Base-by-base conservation (phyloP, 371 early-diverging fungal species). In the Mucor circinelloides region DNA sequence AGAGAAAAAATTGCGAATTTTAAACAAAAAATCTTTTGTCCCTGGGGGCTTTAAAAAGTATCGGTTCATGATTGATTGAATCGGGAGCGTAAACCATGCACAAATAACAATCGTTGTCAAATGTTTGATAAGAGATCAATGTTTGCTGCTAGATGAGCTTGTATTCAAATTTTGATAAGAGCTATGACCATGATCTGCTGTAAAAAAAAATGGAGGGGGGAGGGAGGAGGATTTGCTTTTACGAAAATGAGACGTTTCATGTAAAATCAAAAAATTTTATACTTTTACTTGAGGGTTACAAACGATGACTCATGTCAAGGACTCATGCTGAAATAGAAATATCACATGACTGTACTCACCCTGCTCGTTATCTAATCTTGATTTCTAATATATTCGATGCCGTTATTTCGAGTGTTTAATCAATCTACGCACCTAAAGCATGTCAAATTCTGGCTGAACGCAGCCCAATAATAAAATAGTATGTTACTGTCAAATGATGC, bases 21-120 rank as follows among this genome's bases (percentile, higher is more conserved):
- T 50, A 50, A 50, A 50, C 50, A 2, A 50, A 50, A 65, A 58
- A 34, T 25, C 10, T 10, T 48, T 31, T 50, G 66, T 63, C 21
- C 71, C 71, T 63, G 71, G 68, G 61, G 50, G 44, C 44, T 48
- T 44, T 58, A n/a, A 34, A 58, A 58, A 30, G 25, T 19, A 23
- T 34, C 12, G 38, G 13, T 32, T 59, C 40, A 59, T 27, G 17
- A 44, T 44, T 42, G 60, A 42, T 36, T 3, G 17, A 60, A 17
- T 27, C n/a, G 38, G 19, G 8, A 58, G 38, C 58, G 6, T 25
- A 50, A 23, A 25, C 23, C 44, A 44, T 44, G 19, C 8, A 6
- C 44, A 17, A 44, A 19, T 44, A 27, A 50, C 2, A 21, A 9
- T 50, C 13, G 10, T 27, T 9, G 8, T 52, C 19, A 23, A 0